Evolutionary conservation across 2,329 filamentous ascomycete species (phyloP).

Genomic region (Apiospora kogelbergensis): DNA sequence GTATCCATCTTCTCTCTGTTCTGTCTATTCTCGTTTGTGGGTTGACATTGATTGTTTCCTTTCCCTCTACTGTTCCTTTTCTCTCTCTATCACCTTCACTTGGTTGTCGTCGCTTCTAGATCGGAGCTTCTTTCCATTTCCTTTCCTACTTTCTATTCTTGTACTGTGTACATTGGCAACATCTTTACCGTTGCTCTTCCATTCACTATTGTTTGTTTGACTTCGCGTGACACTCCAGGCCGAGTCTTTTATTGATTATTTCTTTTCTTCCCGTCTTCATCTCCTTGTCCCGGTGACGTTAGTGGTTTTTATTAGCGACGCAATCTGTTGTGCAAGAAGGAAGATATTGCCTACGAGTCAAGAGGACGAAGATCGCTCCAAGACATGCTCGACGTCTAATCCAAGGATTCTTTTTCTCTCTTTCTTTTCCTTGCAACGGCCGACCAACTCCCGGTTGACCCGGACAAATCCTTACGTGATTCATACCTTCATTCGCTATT

Average conservation of each 20-base stretch:
- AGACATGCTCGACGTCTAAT: slow-evolving; percentile 5
- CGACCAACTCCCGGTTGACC: slow-evolving; percentile 6
- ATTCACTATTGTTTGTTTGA: slow-evolving; percentile 16
- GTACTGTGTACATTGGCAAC: not conserved
- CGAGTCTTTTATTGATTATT: slow-evolving; percentile 22
- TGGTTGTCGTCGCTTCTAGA: slow-evolving; percentile 23
- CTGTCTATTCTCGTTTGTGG: slow-evolving; percentile 11
- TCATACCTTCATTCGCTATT: slow-evolving; percentile 12
- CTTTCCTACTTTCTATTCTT: slow-evolving; percentile 21
- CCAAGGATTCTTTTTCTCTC: not conserved
- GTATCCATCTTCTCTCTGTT: slow-evolving; percentile 8
- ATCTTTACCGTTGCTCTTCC: slow-evolving; percentile 16
- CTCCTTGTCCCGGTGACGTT: slow-evolving; percentile 23
- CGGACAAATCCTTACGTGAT: slow-evolving; percentile 7
- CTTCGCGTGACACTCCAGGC: slow-evolving; percentile 26
- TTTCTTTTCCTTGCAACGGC: not conserved
- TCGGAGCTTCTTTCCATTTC: slow-evolving; percentile 24
- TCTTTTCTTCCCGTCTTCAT: slow-evolving; percentile 10
- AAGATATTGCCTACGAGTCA: not conserved
- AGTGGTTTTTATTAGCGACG: not conserved
- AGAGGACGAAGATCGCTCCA: not conserved
- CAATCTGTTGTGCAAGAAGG: not conserved
- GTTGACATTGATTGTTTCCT: slow-evolving; percentile 12
- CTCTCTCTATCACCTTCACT: slow-evolving; percentile 5
- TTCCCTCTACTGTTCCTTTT: slow-evolving; percentile 16